Evolutionary conservation across 2,329 filamentous ascomycete species (phyloP).

Genomic region (Hypoxylon sp.): DNA sequence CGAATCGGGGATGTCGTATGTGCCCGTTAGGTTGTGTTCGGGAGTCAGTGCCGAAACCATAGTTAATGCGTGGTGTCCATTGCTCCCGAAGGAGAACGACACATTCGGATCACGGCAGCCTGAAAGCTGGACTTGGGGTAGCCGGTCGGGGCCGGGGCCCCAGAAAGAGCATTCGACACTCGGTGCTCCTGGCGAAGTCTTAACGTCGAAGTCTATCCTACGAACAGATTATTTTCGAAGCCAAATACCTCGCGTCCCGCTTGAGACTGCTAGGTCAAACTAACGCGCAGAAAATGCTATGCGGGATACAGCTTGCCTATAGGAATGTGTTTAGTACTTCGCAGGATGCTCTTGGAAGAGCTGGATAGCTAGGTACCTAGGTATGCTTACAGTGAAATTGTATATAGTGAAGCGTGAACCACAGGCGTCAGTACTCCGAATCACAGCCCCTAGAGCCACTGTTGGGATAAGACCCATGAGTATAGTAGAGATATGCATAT

Average conservation of each 20-base stretch:
- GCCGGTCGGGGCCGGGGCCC: constrained; percentile 2
- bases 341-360: background rate
- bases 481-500: background rate
- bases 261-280: background rate
- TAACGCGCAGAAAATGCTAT: constrained; percentile 18
- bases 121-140: constrained; percentile 7
- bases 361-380: background rate
- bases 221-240: constrained; percentile 3
- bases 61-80: background rate
- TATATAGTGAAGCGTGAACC: constrained; percentile 6
- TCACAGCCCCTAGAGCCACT: background rate
- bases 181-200: background rate
- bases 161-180: constrained; percentile 14
- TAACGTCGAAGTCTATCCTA: constrained; percentile 15
- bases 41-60: constrained; percentile 3
- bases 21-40: constrained; percentile 14
- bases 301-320: constrained; percentile 21
- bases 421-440: background rate
- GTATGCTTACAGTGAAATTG: constrained; percentile 10
- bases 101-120: constrained; percentile 6
- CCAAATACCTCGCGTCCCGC: background rate
- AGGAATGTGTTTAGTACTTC: constrained; percentile 3
- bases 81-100: constrained; percentile 8
- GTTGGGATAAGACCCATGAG: background rate
- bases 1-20: constrained; percentile 9